Base-by-base conservation (phyloP, 163 green algal species). In the Scenedesmus sp. region DNA sequence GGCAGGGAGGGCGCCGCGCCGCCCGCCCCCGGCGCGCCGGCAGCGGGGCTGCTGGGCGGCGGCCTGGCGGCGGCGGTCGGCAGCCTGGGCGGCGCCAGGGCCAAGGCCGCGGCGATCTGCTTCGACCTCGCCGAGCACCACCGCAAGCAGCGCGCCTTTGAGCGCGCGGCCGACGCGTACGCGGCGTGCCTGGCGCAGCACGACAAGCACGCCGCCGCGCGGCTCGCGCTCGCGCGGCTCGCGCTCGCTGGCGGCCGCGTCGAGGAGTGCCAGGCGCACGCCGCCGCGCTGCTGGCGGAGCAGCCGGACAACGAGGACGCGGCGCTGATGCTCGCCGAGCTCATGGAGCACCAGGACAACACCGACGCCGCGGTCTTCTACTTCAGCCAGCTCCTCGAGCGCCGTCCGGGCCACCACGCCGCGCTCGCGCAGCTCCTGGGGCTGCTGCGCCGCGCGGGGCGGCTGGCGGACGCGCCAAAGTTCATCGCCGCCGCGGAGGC, bases 381-480 rank as follows among this genome's bases (percentile, higher is more conserved):
- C 81, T 93, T 94, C 77, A 80, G 93, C 84, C 87, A 93, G 85
- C 81, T 96, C 42, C 80, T 96, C 54, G 89, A 94, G 63, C 80
- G 82, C 70, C 83, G 81, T 18, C 88, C 91, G 3, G 77, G 74
- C 60, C 84, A 95, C 83, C 94, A 90, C 73, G 60, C 39, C 26
- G 92, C 87, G 11, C 85, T 96, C 22, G 75, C 65, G 20, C 87
- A 92, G 78, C 86, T 95, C 14, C 74, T 94, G 33, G 60, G 72
- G 24, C 53, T 89, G 60, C 58, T 90, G 57, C 67, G 77, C 14
- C 62, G 58, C 34, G 60, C 48, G 34, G 82, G 62, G 18, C 66
- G 60, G 63, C 63, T 81, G 14, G 48, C 26, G 22, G 74, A 81
- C 17, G 74, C 39, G 24, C 50, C 45, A 3, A 81, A 81, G 62